A percentile compares a stretch with the other conserved stretches of the same genome.
These are phyloP conservation scores for Clarireedia hainanense DNA, from an alignment of 2,329 filamentous ascomycete species.

Conservation along the genomic window DNA sequence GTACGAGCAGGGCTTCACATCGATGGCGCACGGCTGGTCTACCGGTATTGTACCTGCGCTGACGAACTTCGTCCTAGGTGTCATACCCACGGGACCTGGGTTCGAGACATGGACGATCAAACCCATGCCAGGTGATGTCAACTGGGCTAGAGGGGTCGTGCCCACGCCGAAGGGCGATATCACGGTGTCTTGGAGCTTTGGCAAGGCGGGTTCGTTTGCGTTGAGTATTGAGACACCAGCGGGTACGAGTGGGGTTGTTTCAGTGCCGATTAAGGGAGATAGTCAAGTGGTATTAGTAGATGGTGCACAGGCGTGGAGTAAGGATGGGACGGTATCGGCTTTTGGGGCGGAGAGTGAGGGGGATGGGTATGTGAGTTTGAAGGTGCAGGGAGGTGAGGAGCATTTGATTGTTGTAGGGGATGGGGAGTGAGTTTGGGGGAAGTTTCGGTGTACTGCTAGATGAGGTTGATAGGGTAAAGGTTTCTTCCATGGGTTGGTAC, in stretches of 20 bases:
- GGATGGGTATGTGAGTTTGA: conserved; percentile 10
- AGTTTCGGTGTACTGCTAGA: no score
- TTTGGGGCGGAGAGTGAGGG: neutral
- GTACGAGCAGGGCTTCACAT: conserved; percentile 41
- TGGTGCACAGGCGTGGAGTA: conserved; percentile 7
- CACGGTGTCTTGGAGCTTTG: conserved; percentile 33
- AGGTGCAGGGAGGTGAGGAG: neutral
- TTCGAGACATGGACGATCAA: conserved; percentile 36
- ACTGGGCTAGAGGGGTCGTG: conserved; percentile 38
- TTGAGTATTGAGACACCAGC: conserved; percentile 30
- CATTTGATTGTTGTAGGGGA: neutral
- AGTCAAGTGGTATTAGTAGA: conserved; percentile 13
- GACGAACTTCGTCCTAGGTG: conserved; percentile 39
- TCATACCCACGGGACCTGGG: conserved; percentile 37
- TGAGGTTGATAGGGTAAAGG: no score
- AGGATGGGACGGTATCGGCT: neutral
- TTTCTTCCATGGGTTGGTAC: no score
- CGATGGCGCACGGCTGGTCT: conserved; percentile 43
- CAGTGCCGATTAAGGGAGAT: conserved; percentile 16
- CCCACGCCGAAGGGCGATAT: conserved; percentile 36
- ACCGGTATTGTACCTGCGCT: conserved; percentile 42
- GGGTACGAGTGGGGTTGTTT: conserved; percentile 19
- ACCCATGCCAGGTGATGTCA: conserved; percentile 31
- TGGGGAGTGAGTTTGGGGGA: neutral
- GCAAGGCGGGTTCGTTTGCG: conserved; percentile 17